Conservation (phyloP, 805 yeast species). For the Metschnikowia colocasiae region DNA sequence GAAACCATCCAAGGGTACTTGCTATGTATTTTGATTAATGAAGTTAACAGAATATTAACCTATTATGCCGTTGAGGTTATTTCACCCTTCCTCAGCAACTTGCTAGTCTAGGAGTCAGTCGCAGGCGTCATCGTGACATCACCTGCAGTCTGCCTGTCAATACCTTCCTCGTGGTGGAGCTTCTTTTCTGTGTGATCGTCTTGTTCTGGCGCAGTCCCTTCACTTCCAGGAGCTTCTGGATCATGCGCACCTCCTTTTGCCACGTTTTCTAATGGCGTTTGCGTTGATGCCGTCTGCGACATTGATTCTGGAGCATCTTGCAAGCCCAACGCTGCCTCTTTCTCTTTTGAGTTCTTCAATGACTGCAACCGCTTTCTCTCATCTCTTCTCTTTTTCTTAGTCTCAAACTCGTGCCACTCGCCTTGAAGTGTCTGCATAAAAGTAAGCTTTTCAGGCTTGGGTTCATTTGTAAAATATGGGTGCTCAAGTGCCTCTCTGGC, state of each 20-base stretch:
- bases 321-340: constrained; percentile 11
- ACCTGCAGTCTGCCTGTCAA: constrained; percentile 1
- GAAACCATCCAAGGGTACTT: neutral
- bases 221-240: constrained; percentile 1
- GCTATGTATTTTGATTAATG: neutral
- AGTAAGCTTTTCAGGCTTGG: constrained; percentile 56
- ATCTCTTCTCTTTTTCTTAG: constrained; percentile 67
- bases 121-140: neutral
- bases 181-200: constrained; percentile 5
- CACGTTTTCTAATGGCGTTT: constrained; percentile 11
- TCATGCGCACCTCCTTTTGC: neutral
- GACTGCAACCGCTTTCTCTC: constrained; percentile 41
- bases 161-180: neutral
- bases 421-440: constrained; percentile 58
- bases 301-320: neutral
- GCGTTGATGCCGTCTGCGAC: constrained; percentile 2
- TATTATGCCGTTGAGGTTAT: neutral
- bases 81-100: neutral
- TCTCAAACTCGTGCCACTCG: constrained; percentile 98
- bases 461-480: constrained; percentile 67
- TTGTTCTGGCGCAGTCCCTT: constrained; percentile 2
- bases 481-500: constrained; percentile 70
- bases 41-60: neutral
- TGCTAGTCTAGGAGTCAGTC: neutral
- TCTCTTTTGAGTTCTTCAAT: constrained; percentile 10